Conservation (phyloP, 352 stramenopile species). For the Phytopythium vexans region DNA sequence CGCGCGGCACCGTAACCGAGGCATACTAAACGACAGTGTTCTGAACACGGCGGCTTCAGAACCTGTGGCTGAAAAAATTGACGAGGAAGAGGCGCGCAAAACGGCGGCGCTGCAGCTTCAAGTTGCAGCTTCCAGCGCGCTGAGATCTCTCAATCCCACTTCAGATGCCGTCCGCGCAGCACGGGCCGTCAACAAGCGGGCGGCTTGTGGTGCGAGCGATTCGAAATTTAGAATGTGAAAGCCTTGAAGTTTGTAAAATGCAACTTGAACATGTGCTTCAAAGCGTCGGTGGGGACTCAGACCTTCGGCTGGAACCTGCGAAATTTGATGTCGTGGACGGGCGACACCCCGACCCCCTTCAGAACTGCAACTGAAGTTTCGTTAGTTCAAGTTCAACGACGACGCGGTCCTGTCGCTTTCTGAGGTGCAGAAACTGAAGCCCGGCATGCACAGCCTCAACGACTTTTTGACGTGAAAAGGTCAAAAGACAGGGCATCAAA, state of each 20-base stretch:
- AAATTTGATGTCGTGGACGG: background rate
- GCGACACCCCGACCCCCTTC: conserved; percentile 3
- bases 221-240: conserved; percentile 1
- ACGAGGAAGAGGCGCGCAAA: no score
- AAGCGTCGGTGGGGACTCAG: background rate
- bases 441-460: background rate
- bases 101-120: no score
- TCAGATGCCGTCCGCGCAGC: background rate
- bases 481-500: background rate
- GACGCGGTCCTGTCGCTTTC: background rate
- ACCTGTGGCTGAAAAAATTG: no score
- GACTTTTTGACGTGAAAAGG: background rate
- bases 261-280: conserved; percentile 5
- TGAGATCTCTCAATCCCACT: no score
- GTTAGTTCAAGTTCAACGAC: conserved; percentile 27
- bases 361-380: conserved; percentile 23
- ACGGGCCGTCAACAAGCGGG: background rate
- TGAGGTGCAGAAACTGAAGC: conserved; percentile 21
- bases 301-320: background rate
- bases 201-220: background rate
- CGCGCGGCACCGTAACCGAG: no score
- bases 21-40: no score
- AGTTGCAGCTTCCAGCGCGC: no score
- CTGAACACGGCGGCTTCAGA: no score
- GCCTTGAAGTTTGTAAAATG: background rate